Base-by-base conservation (phyloP, 768 basidiomycete genomes). In the Galerina sulciceps region DNA sequence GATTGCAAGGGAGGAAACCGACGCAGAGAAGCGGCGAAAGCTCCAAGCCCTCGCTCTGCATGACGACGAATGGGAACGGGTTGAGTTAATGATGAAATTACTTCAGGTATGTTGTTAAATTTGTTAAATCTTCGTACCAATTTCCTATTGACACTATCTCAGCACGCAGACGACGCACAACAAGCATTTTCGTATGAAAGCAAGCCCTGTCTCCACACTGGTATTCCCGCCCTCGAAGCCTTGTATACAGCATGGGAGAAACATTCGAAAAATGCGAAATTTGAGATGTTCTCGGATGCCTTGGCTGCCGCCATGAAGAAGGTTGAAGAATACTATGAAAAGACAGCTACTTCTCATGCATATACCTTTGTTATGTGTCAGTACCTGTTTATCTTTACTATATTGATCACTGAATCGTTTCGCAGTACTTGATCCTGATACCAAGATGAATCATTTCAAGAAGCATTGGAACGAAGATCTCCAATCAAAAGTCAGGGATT, bases 281-380 rank as follows among this genome's bases (percentile, higher is more conserved):
- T 69, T 36, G 6, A n/a, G 6, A 37, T 42, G 9, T 73, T 71
- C 41, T 1, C 17, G 6, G 9, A 31, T 8, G 65, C 69, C 1
- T 55, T 73, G 15, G 34, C 57, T 2, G 59, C 61, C 2, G 70
- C 57, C 3, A 41, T 56, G 36, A 26, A 10, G 2, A 72, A 72
- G 51, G 59, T 72, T 6, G 53, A 60, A 23, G 64, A 68, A 26
- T 69, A 73, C 44, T 73, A 73, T 49, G 18, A 67, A 20, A 65
- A 64, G 45, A 70, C 68, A 6, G 60, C 67, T 0, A 57, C 55
- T 23, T 71, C 70, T 1, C 62, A 68, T 57, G 69, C 67, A 11
- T 67, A 70, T 49, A 69, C 65, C 13, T 62, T 72, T 31, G 55
- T 60, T 13, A 69, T 69, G 65, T 43, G 66, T 66, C 56, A 14